Evolutionary conservation across 495 filamentous ascomycete species (phyloP), one percentile per base, ranked within the genome.

Genomic region (Podospora australis): DNA sequence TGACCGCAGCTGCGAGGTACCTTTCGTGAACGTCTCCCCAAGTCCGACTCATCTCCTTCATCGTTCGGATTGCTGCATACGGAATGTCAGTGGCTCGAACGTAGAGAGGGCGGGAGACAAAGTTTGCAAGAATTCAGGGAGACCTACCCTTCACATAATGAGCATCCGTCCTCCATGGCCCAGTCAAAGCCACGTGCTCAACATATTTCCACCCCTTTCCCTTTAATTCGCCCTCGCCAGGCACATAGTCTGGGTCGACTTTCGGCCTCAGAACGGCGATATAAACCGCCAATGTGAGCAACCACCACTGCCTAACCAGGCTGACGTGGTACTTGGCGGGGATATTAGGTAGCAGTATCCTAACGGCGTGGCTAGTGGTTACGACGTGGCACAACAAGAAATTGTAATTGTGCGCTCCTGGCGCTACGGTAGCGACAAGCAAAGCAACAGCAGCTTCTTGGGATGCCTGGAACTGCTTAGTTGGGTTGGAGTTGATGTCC

Each of bases 221-320:
- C 19, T 75, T 66, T 6, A 82, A 49, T 29, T 88, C 78, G 39
- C 75, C 78, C 29, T 88, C 78, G 39, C 75, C 78, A 1, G 78
- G 70, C 39, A 95, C 78, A 11, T 74, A 62, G 45, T 84, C 80
- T 11, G 82, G 70, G 17, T 82, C 69, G 23, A 95, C 78, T 43
- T 77, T 70, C 2, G 88, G 90, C 11, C 90, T 73, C 13, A 86
- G 57, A 62, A 87, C 83, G 0, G 79, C 69, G 23, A 92, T 79
- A 52, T 94, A 97, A 2, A 89, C 78, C 0, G 82, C 72, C 23
- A 96, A 58, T 0, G 84, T 81, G 32, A 94, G 73, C 3, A 97
- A 67, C 90, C 88, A 96, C 86, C 94, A 95, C 59, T 91, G 84
- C 14, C 81, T 74, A 6, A 95, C 76, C 14, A 97, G 67, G 14